Conservation (phyloP, 2,329 filamentous ascomycete genomes). For the Coniochaeta sp. region DNA sequence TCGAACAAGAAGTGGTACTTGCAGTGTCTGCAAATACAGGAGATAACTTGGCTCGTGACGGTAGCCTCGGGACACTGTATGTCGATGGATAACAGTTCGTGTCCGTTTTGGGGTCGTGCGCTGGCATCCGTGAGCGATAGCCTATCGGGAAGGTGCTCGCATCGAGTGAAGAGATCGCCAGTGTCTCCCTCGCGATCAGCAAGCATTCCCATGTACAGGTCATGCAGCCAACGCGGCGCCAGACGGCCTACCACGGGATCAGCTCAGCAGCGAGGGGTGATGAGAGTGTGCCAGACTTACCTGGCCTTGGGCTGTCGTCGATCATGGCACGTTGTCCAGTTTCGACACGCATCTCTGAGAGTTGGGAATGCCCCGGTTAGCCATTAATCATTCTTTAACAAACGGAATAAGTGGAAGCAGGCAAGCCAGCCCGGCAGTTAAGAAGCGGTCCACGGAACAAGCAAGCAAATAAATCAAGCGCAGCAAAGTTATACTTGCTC, state of each 20-base stretch:
- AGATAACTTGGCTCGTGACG: constrained; percentile 5
- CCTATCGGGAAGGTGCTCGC: background rate
- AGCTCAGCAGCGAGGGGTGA: background rate
- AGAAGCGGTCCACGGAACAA: background rate
- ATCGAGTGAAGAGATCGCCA: background rate
- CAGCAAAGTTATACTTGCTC: background rate
- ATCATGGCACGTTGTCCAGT: background rate
- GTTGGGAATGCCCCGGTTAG: background rate
- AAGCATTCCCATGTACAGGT: background rate
- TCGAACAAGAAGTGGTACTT: constrained; percentile 24
- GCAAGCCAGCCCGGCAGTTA: background rate
- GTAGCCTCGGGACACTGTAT: background rate
- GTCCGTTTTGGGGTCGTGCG: background rate
- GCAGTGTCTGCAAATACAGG: constrained; percentile 23
- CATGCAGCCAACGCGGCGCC: constrained; percentile 4
- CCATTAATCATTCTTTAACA: background rate
- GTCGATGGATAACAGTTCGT: background rate
- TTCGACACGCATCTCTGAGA: background rate
- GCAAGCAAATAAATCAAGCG: background rate
- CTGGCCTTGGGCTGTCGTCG: background rate
- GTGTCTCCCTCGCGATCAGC: background rate
- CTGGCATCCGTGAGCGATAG: background rate
- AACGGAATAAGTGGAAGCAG: background rate
- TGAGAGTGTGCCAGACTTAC: background rate
- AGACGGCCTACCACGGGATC: background rate